Conservation (phyloP, 306 rosid genomes). For the Cucumis sativus region DNA sequence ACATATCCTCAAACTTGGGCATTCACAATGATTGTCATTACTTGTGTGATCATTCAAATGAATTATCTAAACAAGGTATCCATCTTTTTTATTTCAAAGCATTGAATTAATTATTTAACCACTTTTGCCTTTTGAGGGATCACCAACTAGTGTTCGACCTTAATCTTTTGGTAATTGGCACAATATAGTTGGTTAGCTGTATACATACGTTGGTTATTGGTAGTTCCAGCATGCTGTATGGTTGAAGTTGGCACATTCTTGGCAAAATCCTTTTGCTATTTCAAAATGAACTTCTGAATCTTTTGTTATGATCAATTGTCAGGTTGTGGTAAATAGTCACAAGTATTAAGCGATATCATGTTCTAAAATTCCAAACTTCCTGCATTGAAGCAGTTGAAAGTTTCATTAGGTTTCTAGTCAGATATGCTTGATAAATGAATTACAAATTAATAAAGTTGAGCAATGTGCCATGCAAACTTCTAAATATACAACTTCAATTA, state of each 20-base stretch:
- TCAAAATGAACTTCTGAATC: not conserved
- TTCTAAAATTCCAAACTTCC: not conserved
- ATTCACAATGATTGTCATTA: conserved; percentile 1
- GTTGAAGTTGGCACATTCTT: not conserved
- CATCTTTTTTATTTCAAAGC: not conserved
- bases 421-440: not conserved
- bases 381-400: not conserved
- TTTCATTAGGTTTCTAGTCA: not conserved
- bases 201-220: not conserved
- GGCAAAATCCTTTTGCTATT: not conserved
- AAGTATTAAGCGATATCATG: not conserved
- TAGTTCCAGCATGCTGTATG: not conserved
- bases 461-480: not conserved
- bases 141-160: not conserved
- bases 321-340: not conserved
- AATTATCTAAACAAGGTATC: conserved; percentile 5
- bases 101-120: not conserved
- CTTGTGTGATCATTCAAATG: conserved; percentile 8
- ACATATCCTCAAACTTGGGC: conserved; percentile 11
- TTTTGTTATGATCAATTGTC: not conserved
- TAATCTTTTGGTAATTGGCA: not conserved
- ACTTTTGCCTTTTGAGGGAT: not conserved
- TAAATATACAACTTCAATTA: not conserved
- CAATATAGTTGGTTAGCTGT: not conserved
- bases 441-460: not conserved